Evolutionary conservation across 495 filamentous ascomycete species (phyloP).

Genomic region (Penicillium alfredii): DNA sequence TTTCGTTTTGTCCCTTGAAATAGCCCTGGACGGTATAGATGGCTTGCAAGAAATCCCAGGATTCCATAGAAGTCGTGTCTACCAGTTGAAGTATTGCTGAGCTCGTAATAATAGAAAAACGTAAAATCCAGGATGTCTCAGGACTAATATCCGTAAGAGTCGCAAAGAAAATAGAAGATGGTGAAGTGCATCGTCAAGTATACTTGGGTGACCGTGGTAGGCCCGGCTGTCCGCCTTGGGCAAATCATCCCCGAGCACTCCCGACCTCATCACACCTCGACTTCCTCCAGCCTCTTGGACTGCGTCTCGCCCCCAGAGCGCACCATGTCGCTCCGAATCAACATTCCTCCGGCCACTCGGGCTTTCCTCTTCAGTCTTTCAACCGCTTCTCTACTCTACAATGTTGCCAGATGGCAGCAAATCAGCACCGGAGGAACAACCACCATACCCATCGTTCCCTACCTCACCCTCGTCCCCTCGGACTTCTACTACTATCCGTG

Average conservation of each 20-base stretch:
- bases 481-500: slow-evolving; percentile 82
- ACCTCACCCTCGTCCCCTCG: slow-evolving; percentile 79
- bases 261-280: slow-evolving; percentile 9
- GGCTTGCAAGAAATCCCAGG: too few relatives aligned
- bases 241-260: too few relatives aligned
- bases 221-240: slow-evolving; percentile 10
- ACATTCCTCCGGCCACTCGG: slow-evolving; percentile 86
- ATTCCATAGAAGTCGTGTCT: too few relatives aligned
- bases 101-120: too few relatives aligned
- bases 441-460: slow-evolving; percentile 62
- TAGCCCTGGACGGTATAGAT: too few relatives aligned
- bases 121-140: too few relatives aligned
- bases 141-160: too few relatives aligned
- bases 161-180: too few relatives aligned
- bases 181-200: too few relatives aligned
- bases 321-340: slow-evolving; percentile 76
- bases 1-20: too few relatives aligned
- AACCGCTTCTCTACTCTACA: slow-evolving; percentile 74
- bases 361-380: slow-evolving; percentile 67
- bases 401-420: slow-evolving; percentile 51
- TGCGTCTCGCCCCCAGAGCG: slow-evolving; percentile 32
- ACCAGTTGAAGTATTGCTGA: too few relatives aligned
- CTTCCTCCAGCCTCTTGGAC: slow-evolving; percentile 10
- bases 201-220: too few relatives aligned
- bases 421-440: slow-evolving; percentile 52